Conservation (phyloP, 2,329 filamentous ascomycete species). For the Colletotrichum australisinense region DNA sequence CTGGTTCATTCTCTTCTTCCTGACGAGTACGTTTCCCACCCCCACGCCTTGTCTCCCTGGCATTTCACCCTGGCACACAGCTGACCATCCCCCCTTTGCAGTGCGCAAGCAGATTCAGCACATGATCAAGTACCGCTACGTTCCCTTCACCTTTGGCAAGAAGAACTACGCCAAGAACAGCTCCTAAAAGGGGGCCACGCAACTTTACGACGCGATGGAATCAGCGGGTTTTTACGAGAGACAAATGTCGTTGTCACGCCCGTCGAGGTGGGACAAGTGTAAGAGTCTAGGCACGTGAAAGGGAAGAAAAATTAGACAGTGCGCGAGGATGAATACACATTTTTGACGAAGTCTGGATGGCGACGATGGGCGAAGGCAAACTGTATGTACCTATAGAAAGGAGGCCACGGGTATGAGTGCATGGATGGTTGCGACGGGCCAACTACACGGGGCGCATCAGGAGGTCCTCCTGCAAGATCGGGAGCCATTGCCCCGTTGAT, state of each 20-base stretch:
- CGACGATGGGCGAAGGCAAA: conserved; percentile 24
- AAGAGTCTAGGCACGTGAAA: conserved; percentile 25
- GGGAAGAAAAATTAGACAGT: conserved; percentile 17
- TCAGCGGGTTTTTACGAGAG: background rate
- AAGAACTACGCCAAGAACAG: conserved; percentile 78
- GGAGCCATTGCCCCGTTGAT: conserved; percentile 25
- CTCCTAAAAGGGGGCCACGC: conserved; percentile 45
- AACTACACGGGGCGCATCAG: conserved; percentile 30
- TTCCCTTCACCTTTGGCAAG: conserved; percentile 94
- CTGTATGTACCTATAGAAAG: conserved; percentile 22
- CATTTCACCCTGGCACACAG: background rate
- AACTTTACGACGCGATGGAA: conserved; percentile 19
- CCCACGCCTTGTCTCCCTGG: conserved; percentile 3
- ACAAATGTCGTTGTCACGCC: background rate
- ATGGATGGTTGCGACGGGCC: conserved; percentile 28
- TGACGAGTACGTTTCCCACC: conserved; percentile 80
- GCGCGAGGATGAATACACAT: conserved; percentile 14
- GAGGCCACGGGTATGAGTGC: conserved; percentile 21
- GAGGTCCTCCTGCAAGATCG: conserved; percentile 17
- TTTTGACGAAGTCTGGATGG: conserved; percentile 10
- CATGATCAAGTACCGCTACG: conserved; percentile 99
- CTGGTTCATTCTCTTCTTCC: conserved; percentile 95
- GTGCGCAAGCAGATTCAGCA: conserved; percentile 99
- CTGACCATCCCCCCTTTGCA: conserved; percentile 48
- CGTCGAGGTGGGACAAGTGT: background rate